Evolutionary conservation across 2,329 filamentous ascomycete genomes (phyloP), one percentile per base, ranked within the genome.

Genomic region (Phoma sp.): DNA sequence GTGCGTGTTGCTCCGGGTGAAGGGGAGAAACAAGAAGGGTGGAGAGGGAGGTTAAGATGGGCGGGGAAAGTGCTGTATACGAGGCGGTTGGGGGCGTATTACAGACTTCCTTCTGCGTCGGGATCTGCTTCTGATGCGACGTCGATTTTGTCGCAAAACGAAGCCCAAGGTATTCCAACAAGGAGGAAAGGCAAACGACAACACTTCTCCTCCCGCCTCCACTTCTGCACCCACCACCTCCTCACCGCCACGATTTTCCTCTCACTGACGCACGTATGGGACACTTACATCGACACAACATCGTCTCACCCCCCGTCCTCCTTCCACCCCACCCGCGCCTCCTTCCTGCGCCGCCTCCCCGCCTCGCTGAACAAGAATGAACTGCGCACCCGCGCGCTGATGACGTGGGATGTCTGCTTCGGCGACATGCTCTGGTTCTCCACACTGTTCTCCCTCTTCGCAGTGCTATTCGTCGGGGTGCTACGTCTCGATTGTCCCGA

Each of bases 361-460:
- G 26, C 28, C 15, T 28, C 18, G 3, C 23, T 15, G 29, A 4
- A 20, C 12, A 30, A 7, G 17, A 12, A 23, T 29, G 40, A 32
- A 10, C 18, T 43, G 14, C 10, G 7, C 28, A 30, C 29, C 4
- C 25, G 47, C 6, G n/a, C 26, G 4, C 6, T 36, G 3, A 48
- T 53, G 36, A 37, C 43, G 0, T 52, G 60, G 26, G 43, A 59
- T 11, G 57, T 56, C 46, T 60, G 52, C 47, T 18, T 65, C 2
- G 42, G 36, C 21, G 54, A 57, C n/a, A 53, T 59, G 33, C 53
- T 57, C 14, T 30, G 56, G 5, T 66, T 65, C 54, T 53, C 57
- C 4, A 5, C 39, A 0, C 38, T 51, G 40, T 55, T 66, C 53
- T 63, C 58, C 4, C 1, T 57, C 4, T 61, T 55, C 28, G 58